Evolutionary conservation across 257 asterid species (phyloP).

Genomic region (Primulina tabacum): DNA sequence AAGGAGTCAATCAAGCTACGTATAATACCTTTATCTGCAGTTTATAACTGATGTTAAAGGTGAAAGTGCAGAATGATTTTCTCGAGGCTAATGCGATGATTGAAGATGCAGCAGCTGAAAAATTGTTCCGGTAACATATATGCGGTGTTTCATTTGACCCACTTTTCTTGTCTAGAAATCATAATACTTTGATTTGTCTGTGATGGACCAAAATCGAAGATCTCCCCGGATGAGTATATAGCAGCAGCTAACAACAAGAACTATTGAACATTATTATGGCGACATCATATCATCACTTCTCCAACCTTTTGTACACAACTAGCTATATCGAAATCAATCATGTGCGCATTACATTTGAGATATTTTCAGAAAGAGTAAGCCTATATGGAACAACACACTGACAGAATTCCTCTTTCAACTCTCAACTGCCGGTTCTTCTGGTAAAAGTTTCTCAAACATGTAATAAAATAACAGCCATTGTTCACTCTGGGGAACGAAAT

Average conservation of each 20-base stretch:
- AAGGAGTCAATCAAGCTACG: not conserved
- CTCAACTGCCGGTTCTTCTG: not conserved
- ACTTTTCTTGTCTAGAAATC: not conserved
- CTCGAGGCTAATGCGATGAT: not conserved
- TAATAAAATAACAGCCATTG: not conserved
- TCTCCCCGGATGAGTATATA: not conserved
- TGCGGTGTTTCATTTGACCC: not conserved
- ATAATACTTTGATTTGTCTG: not conserved
- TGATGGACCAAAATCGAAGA: not conserved
- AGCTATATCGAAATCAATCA: not conserved
- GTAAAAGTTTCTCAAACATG: not conserved
- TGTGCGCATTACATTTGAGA: not conserved
- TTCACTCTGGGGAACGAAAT: not conserved
- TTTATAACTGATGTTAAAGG: not conserved
- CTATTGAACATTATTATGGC: too few relatives aligned
- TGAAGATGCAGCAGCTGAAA: not conserved
- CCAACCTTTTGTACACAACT: not conserved
- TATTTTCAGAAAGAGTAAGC: not conserved
- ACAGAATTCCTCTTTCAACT: not conserved
- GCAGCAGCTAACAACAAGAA: too few relatives aligned
- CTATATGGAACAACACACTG: not conserved
- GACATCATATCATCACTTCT: too few relatives aligned
- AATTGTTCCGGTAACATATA: not conserved
- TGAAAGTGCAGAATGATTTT: not conserved
- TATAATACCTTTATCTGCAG: not conserved